Percentiles rank a stretch among this genome's conserved stretches.
These are phyloP conservation scores for Citeromyces hawaiiensis DNA, from an alignment of 1,139 yeast genomes.

Conservation along the genomic window DNA sequence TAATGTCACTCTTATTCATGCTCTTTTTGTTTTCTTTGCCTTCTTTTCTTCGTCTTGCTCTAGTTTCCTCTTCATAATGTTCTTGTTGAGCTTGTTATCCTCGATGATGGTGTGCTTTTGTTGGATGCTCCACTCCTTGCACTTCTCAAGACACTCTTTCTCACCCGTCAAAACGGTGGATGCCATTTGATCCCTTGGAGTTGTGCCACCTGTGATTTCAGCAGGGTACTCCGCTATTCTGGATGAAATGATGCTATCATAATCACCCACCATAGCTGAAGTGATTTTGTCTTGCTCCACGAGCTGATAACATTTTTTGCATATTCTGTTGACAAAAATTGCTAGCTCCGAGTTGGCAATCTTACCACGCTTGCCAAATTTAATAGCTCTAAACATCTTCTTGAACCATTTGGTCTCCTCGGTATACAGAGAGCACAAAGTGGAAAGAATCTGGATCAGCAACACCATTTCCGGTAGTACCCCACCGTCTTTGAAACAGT, in stretches of 20 bases:
- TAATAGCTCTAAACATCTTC: conserved; percentile 9
- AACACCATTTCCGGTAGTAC: conserved; percentile 42
- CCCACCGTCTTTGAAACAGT: conserved; percentile 43
- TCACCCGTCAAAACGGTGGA: conserved; percentile 41
- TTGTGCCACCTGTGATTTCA: conserved; percentile 3
- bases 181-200: conserved; percentile 25
- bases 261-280: conserved; percentile 18
- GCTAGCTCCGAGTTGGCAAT: conserved; percentile 13
- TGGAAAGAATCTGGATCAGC: conserved; percentile 36
- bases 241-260: conserved; percentile 18
- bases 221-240: conserved; percentile 30
- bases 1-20: too few relatives aligned
- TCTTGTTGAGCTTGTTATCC: conserved; percentile 44
- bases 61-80: conserved; percentile 37
- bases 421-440: conserved; percentile 23
- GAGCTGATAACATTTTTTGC: conserved; percentile 31
- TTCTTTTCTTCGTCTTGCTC: conserved; percentile 11
- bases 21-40: conserved; percentile 9
- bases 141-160: conserved; percentile 28
- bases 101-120: conserved; percentile 27
- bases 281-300: conserved; percentile 30
- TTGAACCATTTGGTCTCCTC: conserved; percentile 19
- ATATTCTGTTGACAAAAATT: conserved; percentile 27
- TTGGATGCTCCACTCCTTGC: conserved; percentile 19
- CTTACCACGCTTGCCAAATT: conserved; percentile 8